Base-by-base conservation (phyloP, 495 filamentous ascomycete species). In the Penicillium canariense region DNA sequence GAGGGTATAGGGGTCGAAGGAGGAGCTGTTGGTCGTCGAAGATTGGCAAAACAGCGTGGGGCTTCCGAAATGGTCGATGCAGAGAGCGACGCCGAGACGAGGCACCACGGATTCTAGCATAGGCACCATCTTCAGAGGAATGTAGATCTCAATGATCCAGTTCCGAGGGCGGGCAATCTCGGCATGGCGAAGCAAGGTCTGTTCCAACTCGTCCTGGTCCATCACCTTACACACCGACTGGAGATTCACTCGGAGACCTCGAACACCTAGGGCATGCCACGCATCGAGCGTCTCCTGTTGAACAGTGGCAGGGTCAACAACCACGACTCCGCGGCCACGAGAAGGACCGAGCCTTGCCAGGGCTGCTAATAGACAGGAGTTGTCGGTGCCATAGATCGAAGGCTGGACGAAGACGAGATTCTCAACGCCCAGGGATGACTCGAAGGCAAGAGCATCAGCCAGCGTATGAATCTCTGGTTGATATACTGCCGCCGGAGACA, bases 361-460 rank as follows among this genome's bases (percentile, higher is more conserved):
- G 9, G 76, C 75, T 42, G 77, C 70, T 20, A 82, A 58, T 10
- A 80, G 66, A 56, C 77, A 82, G n/a, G 74, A 74, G 43, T 82
- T 81, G 58, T 82, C 75, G 18, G 63, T 66, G 39, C 77, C 78
- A 54, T 81, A 82, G 46, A 77, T 68, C 11, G 76, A 78, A 4
- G 77, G 77, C 47, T 81, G 78, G 5, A 82, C 77, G 40, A 81
- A 67, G 25, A 80, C 75, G 14, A 78, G 58, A 31, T 78, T 77
- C 39, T 69, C 56, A 9, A 80, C 60, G 1, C 73, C 68, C 0
- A 77, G 50, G 8, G 64, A 49, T 0, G 70, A 67, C 48, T 76
- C 74, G 39, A 78, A 78, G 5, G 54, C 54, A 3, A 77, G 57
- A 31, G 73, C 75, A 28, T 77, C 69, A 17, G 65, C 58, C 7